Percentiles rank a stretch among this genome's conserved stretches.
phyloP scores from a whole-genome alignment of 495 filamentous ascomycete species.

The Daldinia caldariorum region DNA sequence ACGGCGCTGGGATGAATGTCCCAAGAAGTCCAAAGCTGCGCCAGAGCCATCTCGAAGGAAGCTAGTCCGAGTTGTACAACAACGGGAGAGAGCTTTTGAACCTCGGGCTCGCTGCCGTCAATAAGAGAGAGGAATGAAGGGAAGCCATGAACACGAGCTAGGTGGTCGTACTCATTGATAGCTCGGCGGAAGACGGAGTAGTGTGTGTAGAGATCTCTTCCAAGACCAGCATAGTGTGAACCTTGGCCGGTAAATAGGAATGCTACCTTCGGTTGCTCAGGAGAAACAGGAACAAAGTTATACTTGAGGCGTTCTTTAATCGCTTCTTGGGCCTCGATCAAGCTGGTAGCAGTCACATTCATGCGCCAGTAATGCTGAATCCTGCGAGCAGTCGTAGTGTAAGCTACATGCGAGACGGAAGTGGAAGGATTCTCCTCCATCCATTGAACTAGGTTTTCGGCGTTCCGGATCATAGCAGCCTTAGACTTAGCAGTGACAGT shows the following conservation, averaged over 20 bases:
- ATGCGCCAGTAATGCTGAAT: conserved; percentile 82
- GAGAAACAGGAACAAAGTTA: conserved; percentile 58
- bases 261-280: conserved; percentile 65
- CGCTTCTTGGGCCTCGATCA: conserved; percentile 54
- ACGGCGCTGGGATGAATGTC: conserved; percentile 80
- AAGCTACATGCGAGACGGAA: conserved; percentile 69
- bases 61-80: conserved; percentile 80
- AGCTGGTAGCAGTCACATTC: conserved; percentile 64
- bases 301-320: conserved; percentile 56
- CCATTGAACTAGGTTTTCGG: conserved; percentile 60
- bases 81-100: conserved; percentile 72
- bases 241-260: conserved; percentile 80
- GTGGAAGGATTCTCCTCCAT: conserved; percentile 63
- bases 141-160: conserved; percentile 74
- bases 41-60: conserved; percentile 86
- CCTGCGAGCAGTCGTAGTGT: conserved; percentile 85
- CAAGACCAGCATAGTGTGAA: conserved; percentile 72
- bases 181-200: conserved; percentile 72
- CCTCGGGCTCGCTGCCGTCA: conserved; percentile 66
- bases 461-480: conserved; percentile 63
- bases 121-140: conserved; percentile 75
- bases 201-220: conserved; percentile 73
- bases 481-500: conserved; percentile 69
- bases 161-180: conserved; percentile 75
- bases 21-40: conserved; percentile 81